Base-by-base conservation (phyloP, 352 stramenopile species). In the Phytophthora citrophthora region DNA sequence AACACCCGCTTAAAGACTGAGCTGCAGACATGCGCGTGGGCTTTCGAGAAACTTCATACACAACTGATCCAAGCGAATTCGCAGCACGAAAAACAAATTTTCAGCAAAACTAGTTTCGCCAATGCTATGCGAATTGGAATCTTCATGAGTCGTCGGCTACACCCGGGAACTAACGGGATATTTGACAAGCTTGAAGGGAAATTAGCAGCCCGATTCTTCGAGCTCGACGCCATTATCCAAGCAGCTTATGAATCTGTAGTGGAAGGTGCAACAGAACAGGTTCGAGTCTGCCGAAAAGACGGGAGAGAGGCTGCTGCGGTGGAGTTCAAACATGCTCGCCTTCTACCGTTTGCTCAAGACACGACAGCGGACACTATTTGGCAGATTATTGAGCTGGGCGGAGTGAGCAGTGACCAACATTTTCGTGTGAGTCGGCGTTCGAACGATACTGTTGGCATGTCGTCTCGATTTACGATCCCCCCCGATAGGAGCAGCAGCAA, bases 201-300 rank as follows among this genome's bases (percentile, higher is more conserved):
- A 23, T 18, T 68, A n/a, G 44, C 53, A 5, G 39, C 26, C 12
- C 45, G 61, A 15, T 29, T 63, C 8, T 50, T 63, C 5, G 61
- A 68, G 5, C 38, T 68, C 7, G 45, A 58, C 20, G 11, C 12
- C 2, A 68, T 68, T 13, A 5, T 59, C 7, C n/a, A 4, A n/a
- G 45, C 61, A 18, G 45, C 46, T 13, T 29, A 13, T 18, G 20
- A 23, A 5, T 18, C 52, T 11, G 6, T 49, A n/a, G 13, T 29
- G 11, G 20, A 34, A 27, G 51, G 36, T 4, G 13, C 18, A 8
- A 43, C 44, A 0, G 59, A 68, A 2, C 23, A 50, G 27, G 24
- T 68, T 16, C 32, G 43, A 23, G 29, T 68, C 47, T 63, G 52
- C 13, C 60, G 60, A 12, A 46, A 56, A 32, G 36, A 63, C 12